Evolutionary conservation across 306 rosid genomes (phyloP).

Genomic region (Corylus avellana): DNA sequence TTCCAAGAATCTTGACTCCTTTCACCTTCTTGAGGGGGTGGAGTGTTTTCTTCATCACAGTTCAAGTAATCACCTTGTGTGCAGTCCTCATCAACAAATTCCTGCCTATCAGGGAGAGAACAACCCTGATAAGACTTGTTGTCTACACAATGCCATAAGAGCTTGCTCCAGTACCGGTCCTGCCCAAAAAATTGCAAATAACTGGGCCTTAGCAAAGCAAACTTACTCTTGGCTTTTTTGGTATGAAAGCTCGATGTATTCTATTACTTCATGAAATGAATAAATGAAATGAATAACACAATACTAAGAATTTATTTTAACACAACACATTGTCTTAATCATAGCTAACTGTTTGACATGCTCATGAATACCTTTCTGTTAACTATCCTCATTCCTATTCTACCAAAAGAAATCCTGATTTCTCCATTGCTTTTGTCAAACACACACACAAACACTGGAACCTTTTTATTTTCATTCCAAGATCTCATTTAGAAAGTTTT

Average conservation of each 20-base stretch:
- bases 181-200: conserved; percentile 42
- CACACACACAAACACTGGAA: neutral
- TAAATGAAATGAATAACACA: neutral
- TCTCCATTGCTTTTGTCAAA: neutral
- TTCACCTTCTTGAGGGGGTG: conserved; percentile 25
- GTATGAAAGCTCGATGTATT: neutral
- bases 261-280: neutral
- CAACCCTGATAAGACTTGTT: conserved; percentile 79
- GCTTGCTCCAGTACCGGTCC: conserved; percentile 81
- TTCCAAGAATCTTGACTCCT: conserved; percentile 30
- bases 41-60: conserved; percentile 21
- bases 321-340: conserved; percentile 9
- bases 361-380: neutral
- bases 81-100: conserved; percentile 25
- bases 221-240: neutral
- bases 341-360: neutral
- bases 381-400: neutral
- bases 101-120: conserved; percentile 66
- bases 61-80: conserved; percentile 28
- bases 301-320: neutral
- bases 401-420: neutral
- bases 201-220: conserved; percentile 8
- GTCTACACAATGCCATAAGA: conserved; percentile 81
- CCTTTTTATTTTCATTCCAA: neutral
- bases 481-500: neutral